A percentile compares a stretch with the other conserved stretches of the same genome.
Evolutionary conservation across 495 filamentous ascomycete genomes (phyloP).

Genomic region (Astrothelium subdiscretum): DNA sequence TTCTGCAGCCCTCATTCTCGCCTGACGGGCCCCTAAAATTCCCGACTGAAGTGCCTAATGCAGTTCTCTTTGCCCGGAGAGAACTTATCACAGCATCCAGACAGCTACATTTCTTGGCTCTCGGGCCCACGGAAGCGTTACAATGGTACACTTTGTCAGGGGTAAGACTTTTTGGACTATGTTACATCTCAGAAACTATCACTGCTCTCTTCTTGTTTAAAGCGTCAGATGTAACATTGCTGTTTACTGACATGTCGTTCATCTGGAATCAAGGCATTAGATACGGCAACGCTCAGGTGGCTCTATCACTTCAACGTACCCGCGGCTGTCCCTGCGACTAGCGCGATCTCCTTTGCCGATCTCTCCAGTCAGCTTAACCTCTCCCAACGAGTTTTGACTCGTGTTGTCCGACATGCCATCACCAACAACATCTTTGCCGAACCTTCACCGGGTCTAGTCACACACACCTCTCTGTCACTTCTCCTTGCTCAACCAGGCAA

Average conservation of each 20-base stretch:
- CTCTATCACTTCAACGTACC: not conserved
- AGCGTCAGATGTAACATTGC: not conserved
- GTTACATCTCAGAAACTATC: not conserved
- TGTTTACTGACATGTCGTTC: not conserved
- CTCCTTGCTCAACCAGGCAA: conserved; percentile 6
- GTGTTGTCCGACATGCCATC: conserved; percentile 45
- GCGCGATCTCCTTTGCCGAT: not conserved
- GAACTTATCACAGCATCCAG: not conserved
- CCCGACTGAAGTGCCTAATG: not conserved
- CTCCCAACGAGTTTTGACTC: conserved; percentile 22
- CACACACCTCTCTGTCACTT: conserved; percentile 36
- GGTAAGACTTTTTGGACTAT: not conserved
- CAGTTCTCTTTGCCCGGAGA: not conserved
- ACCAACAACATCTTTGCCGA: conserved; percentile 48
- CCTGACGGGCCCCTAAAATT: not conserved
- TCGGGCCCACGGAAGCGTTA: not conserved
- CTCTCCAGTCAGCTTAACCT: not conserved
- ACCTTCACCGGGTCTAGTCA: conserved; percentile 35
- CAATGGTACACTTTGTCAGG: not conserved
- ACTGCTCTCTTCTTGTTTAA: not conserved
- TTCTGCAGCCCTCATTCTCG: not conserved
- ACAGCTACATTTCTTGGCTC: not conserved
- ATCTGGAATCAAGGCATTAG: not conserved
- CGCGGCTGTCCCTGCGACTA: not conserved
- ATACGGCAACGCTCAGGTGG: not conserved